A percentile compares a stretch with the other conserved stretches of the same genome.
These are phyloP conservation scores for Leersia perrieri DNA, from an alignment of 176 grass and related monocot species.

Conservation along the genomic window DNA sequence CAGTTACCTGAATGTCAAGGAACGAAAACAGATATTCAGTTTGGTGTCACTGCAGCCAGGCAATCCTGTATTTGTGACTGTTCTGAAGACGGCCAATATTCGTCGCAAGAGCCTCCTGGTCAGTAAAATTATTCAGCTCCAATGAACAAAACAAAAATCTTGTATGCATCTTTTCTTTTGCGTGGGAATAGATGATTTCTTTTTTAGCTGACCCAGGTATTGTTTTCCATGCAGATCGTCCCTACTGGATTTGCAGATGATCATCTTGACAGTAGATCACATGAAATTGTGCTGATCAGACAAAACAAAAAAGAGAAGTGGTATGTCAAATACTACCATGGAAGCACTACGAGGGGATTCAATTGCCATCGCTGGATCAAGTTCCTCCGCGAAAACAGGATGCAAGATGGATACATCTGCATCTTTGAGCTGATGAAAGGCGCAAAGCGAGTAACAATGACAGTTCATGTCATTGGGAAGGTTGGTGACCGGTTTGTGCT, in stretches of 20 bases:
- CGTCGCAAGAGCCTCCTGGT: constrained; percentile 1
- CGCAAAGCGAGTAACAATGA: neutral
- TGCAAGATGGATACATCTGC: constrained; percentile 32
- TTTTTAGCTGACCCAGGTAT: neutral
- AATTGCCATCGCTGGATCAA: constrained; percentile 27
- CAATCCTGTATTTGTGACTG: constrained; percentile 48
- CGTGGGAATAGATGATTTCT: neutral
- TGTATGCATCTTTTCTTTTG: neutral
- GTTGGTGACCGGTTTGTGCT: neutral
- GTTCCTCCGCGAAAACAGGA: constrained; percentile 27
- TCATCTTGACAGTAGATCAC: constrained; percentile 29
- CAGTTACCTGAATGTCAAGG: neutral
- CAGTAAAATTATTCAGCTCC: neutral
- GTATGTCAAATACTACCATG: constrained; percentile 19
- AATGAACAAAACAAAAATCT: neutral
- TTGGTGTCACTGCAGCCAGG: constrained; percentile 19
- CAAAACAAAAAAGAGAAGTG: constrained; percentile 32
- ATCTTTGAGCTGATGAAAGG: constrained; percentile 39
- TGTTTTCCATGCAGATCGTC: constrained; percentile 17
- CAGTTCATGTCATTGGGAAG: constrained; percentile 27
- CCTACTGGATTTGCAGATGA: constrained; percentile 26
- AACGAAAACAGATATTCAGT: constrained; percentile 27
- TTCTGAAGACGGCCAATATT: constrained; percentile 13
- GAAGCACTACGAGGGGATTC: neutral
- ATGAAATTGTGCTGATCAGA: constrained; percentile 18